Conservation (phyloP, 495 filamentous ascomycete species). For the Elasticomyces elasticus region DNA sequence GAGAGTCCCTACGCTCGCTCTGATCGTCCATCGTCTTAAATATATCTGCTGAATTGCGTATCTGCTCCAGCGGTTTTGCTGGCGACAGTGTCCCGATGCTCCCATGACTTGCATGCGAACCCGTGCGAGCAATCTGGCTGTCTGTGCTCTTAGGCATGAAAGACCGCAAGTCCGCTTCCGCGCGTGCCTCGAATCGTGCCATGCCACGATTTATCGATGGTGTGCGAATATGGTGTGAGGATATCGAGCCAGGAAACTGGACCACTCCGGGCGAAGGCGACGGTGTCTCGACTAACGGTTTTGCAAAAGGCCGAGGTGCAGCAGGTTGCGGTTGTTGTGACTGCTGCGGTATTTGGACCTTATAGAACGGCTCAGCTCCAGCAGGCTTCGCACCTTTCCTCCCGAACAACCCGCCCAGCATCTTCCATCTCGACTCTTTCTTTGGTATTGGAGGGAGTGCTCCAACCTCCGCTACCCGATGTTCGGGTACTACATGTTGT, state of each 20-base stretch:
- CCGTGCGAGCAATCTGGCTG: not conserved
- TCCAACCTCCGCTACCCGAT: not conserved
- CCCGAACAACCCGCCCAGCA: constrained; percentile 5
- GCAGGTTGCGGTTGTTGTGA: not conserved
- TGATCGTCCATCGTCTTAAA: not conserved
- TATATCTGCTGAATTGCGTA: not conserved
- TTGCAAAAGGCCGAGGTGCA: not conserved
- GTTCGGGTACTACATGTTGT: not conserved
- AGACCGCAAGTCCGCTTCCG: constrained; percentile 10
- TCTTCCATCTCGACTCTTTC: constrained; percentile 16
- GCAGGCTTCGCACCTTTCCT: not conserved
- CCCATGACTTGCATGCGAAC: not conserved
- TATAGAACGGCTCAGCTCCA: constrained; percentile 6
- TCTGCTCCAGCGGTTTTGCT: not conserved
- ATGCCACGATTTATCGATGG: constrained; percentile 7
- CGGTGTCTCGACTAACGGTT: not conserved
- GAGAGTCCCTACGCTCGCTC: not conserved
- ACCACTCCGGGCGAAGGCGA: not conserved
- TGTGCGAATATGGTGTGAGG: constrained; percentile 1
- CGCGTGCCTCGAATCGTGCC: constrained; percentile 12
- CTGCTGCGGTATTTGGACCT: not conserved
- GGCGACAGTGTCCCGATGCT: not conserved
- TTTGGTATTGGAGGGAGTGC: not conserved
- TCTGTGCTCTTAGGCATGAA: constrained; percentile 11
- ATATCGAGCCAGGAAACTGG: not conserved